Evolutionary conservation across 2,329 filamentous ascomycete genomes (phyloP).

Genomic region (Blumeria graminis): DNA sequence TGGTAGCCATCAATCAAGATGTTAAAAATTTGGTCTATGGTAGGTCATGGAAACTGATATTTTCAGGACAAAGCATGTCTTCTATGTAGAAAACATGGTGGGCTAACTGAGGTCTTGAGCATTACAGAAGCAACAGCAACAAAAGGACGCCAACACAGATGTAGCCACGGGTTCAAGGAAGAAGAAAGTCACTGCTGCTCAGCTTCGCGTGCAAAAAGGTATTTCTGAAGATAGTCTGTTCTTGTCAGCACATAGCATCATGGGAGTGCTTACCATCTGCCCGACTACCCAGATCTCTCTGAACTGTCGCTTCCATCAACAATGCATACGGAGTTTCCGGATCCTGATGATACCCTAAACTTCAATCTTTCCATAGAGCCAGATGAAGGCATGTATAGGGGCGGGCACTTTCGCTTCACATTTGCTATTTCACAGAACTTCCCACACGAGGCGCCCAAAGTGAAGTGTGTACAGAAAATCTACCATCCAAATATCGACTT

Average conservation of each 20-base stretch:
- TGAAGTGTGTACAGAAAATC: conserved; percentile 92
- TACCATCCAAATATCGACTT: conserved; percentile 98
- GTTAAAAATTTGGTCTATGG: conserved; percentile 99
- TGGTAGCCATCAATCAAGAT: conserved; percentile 29
- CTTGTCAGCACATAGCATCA: not conserved
- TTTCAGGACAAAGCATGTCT: not conserved
- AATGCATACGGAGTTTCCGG: conserved; percentile 60
- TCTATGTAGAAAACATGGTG: not conserved
- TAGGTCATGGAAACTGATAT: conserved; percentile 19
- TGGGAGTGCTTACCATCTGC: no score
- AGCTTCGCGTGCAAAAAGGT: conserved; percentile 93
- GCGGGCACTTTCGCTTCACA: conserved; percentile 66
- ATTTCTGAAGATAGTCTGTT: conserved; percentile 9
- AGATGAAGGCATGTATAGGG: conserved; percentile 74
- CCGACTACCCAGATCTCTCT: conserved; percentile 37
- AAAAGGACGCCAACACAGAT: conserved; percentile 71
- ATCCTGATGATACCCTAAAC: conserved; percentile 68
- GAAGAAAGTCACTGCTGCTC: conserved; percentile 95
- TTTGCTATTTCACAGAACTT: conserved; percentile 90
- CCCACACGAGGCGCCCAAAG: conserved; percentile 91
- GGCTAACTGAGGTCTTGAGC: not conserved
- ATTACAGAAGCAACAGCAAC: conserved; percentile 88
- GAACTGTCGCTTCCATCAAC: conserved; percentile 57
- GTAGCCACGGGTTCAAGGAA: conserved; percentile 55
- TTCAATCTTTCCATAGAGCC: conserved; percentile 63